These are phyloP conservation scores for Adansonia digitata DNA, from an alignment of 345 rosid species.

Conservation along the genomic window DNA sequence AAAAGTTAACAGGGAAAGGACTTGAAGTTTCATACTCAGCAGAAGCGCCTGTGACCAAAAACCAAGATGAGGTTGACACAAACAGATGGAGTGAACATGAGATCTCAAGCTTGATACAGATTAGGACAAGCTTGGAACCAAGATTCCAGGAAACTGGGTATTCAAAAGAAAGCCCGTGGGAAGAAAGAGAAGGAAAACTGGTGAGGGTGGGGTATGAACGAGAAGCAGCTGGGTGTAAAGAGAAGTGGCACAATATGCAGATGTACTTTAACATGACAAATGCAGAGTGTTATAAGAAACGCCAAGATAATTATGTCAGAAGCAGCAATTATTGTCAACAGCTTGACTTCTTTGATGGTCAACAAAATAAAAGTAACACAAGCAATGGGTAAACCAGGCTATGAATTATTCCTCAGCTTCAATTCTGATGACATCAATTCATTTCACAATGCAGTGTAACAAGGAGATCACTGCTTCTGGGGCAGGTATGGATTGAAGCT, in stretches of 20 bases:
- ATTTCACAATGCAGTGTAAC: too few relatives aligned
- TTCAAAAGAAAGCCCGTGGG: conserved; percentile 32
- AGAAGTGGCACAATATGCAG: conserved; percentile 44
- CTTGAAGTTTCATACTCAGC: conserved; percentile 13
- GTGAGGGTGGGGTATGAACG: conserved; percentile 32
- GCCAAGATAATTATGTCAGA: conserved; percentile 17
- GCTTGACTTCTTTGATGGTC: conserved; percentile 14
- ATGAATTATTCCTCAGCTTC: conserved; percentile 11
- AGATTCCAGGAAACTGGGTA: conserved; percentile 28
- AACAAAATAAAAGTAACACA: neutral
- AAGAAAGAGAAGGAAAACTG: conserved; percentile 39
- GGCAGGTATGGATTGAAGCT: conserved; percentile 5
- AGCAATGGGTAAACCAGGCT: neutral
- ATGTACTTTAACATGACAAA: conserved; percentile 27
- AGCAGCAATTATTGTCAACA: conserved; percentile 14
- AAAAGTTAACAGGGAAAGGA: conserved; percentile 22
- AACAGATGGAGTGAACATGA: conserved; percentile 35
- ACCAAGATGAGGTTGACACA: neutral
- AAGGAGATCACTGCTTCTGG: conserved; percentile 24
- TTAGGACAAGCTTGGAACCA: conserved; percentile 32
- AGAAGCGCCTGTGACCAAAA: neutral
- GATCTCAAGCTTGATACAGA: conserved; percentile 33
- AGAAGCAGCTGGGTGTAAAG: conserved; percentile 28
- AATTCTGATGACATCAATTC: conserved; percentile 9
- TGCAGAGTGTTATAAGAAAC: conserved; percentile 25